Evolutionary conservation across 2,329 filamentous ascomycete genomes (phyloP), one percentile per base, ranked within the genome.

Genomic region (Ophiostoma fasciatum): DNA sequence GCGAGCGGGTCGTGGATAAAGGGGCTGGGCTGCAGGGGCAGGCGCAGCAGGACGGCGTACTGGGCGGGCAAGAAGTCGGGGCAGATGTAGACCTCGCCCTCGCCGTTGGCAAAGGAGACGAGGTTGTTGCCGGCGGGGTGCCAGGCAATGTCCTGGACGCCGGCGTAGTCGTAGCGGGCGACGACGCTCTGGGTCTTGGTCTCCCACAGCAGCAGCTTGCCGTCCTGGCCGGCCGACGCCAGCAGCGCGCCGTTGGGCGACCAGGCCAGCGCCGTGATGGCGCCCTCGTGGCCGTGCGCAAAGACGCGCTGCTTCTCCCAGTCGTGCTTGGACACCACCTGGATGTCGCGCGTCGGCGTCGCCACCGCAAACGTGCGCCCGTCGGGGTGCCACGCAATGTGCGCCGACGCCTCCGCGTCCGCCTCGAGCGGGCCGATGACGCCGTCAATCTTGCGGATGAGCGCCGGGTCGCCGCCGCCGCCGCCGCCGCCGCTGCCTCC

Each of bases 41-140:
- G 59, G 42, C 67, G 68, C 28, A 82, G 56, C 19, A 78, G 52
- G 14, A 64, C 55, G 2, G 61, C 55, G 48, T 69, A 72, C 46
- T 78, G 71, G 18, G 68, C 61, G 3, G 70, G 61, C 4, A 82
- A 58, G 46, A 79, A 75, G 36, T 82, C 72, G 10, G 77, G 75
- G 51, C 87, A 81, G 37, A 96, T 96, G 53, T 84, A 96, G 11
- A 96, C 73, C 55, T 94, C 85, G 43, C 92, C 90, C 40, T 94
- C 82, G 2, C 78, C 82, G 26, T 84, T 96, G 1, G 88, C 92
- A 50, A 96, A 94, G 0, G 87, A 92, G 1, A 90, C 59, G 3
- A 88, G 72, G 48, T 98, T 98, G 48, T 98, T 98, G 44, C 85
- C 77, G 1, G 70, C 78, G 6, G 87, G 87, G 50, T 98, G 90